Base-by-base conservation (phyloP, 176 grass and related monocot species). In the Avena sativa region DNA sequence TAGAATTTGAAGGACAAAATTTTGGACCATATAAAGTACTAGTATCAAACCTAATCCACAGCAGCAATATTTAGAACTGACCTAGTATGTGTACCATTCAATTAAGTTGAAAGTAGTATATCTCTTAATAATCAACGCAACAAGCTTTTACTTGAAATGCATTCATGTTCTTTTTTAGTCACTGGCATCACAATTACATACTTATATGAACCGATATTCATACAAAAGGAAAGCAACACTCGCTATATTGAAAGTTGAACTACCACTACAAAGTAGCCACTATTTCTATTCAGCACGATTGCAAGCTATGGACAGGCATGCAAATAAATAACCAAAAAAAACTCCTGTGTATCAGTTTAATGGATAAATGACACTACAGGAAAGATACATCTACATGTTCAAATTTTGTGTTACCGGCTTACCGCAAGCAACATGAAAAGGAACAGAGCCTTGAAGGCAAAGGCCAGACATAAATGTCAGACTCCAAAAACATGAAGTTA, bases 201-300 rank as follows among this genome's bases (percentile, higher is more conserved):
- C 79, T 81, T 81, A 13, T 6, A 81, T 38, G 26, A 82, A 66
- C 56, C 66, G 13, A 76, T 82, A 68, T 53, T 44, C 1, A 88
- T 49, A 32, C 70, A 23, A 67, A 75, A 46, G 20, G 52, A 82
- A 82, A 57, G 4, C 4, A 56, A 46, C 44, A 21, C 26, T 76
- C n/a, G 65, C 15, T 73, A 71, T 43, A 20, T 10, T 71, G 9
- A 8, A 47, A 58, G 12, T 44, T 67, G 38, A 76, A 68, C 23
- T 52, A 56, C 71, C 23, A 76, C 19, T 71, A 61, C 8, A 21
- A 82, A 43, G 40, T 30, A 82, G 58, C 0, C 17, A 76, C 55
- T 53, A 32, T 17, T 4, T 77, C 5, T 38, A 78, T 34, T 60
- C 16, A 23, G 20, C 16, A 48, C 49, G 26, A 74, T 76, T 58